phyloP scores from a whole-genome alignment of 2,329 filamentous ascomycete species.

The Diaporthe ampelina region DNA sequence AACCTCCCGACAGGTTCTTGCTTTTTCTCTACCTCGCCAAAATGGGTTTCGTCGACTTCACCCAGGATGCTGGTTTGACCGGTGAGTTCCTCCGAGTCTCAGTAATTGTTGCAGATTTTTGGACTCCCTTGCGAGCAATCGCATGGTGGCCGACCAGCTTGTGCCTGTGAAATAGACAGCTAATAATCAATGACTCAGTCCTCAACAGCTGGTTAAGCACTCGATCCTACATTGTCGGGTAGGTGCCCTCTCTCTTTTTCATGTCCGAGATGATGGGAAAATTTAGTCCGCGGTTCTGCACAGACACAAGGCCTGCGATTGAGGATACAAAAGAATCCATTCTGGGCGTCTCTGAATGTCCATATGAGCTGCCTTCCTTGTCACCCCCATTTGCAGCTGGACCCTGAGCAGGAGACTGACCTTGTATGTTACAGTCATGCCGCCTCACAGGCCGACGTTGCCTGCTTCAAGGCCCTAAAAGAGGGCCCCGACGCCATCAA shows the following conservation, averaged over 20 bases:
- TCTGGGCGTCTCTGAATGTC: neutral
- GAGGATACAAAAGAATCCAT: neutral
- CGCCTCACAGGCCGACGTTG: slow-evolving; percentile 95
- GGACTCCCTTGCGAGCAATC: slow-evolving; percentile 1
- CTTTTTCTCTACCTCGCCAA: slow-evolving; percentile 19
- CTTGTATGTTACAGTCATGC: slow-evolving; percentile 56
- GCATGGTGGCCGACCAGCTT: neutral
- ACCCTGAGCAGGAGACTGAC: neutral
- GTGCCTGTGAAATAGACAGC: neutral
- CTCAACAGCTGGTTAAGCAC: slow-evolving; percentile 77
- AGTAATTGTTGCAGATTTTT: too few relatives aligned
- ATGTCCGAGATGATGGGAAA: neutral
- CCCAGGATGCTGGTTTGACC: slow-evolving; percentile 47
- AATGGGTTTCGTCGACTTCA: slow-evolving; percentile 50
- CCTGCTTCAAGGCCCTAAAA: slow-evolving; percentile 91
- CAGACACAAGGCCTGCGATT: neutral
- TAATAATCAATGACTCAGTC: slow-evolving; percentile 51
- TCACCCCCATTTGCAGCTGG: neutral
- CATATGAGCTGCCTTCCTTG: neutral
- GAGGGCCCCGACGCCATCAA: slow-evolving; percentile 82
- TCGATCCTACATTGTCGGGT: slow-evolving; percentile 83
- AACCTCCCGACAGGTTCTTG: neutral
- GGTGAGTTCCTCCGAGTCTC: too few relatives aligned
- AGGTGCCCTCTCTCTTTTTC: slow-evolving; percentile 57
- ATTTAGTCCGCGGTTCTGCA: neutral